Base-by-base conservation (phyloP, 2,329 filamentous ascomycete species). In the Podosphaera aphanis region DNA sequence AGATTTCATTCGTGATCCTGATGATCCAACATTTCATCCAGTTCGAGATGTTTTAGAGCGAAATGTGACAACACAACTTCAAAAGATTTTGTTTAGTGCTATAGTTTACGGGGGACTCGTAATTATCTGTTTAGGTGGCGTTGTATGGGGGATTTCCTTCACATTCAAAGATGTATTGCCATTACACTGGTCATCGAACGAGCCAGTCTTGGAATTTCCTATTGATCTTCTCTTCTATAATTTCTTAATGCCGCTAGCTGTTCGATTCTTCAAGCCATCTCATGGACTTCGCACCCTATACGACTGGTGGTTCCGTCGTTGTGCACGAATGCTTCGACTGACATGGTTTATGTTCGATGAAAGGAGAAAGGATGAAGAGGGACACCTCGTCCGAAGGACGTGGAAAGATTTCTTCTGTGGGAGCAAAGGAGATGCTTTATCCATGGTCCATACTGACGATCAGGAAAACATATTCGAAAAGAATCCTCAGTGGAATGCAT, bases 1-100 rank as follows among this genome's bases (percentile, higher is more conserved):
- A 83, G 79, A 94, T 65, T 98, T 98, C 61, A 98, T 98, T 55
- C 77, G 90, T 50, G 92, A 98, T 60, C 90, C 90, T 5, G 92
- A 98, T 60, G 90, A 98, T 61, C 90, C 92, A 7, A 93, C 90
- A 11, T 98, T 98, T 61, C 90, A 98, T 59, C 90, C 90, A 0
- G 88, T 98, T 4, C 82, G 92, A 33, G 90, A 98, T 61, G 90
- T 98, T 11, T 71, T 98, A 16, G 90, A 98, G 61, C 78, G 90
- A 29, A 93, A 80, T 54, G 79, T 98, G 43, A 77, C 81, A 11
- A 93, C 86, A 0, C 90, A 98, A 62, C 72, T 98, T 29, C 77
- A 88, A 47, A 98, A 98, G 64, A 98, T 98, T 43, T 71, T 86
- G 2, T 95, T 95, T 58, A 94, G 86, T 50, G 92, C 86, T 15